A percentile compares a stretch with the other conserved stretches of the same genome.
These are phyloP conservation scores for Primulina eburnea DNA, from an alignment of 257 asterid species.

Conservation along the genomic window DNA sequence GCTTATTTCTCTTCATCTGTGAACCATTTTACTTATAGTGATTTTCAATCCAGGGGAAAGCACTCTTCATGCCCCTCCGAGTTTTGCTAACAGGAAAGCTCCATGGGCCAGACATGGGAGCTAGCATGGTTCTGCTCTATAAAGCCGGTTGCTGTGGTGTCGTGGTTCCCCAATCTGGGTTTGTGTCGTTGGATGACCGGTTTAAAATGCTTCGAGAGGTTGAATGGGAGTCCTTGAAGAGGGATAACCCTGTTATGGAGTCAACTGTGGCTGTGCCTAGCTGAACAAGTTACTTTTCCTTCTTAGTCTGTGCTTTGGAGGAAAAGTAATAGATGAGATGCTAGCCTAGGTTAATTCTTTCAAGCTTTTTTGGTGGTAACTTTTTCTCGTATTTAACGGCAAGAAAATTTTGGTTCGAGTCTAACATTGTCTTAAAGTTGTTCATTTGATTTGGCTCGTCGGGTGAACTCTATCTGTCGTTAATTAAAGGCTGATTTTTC, in stretches of 20 bases:
- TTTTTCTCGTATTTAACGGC: too few relatives aligned
- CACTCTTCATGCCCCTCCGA: conserved; percentile 93
- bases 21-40: background rate
- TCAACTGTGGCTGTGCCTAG: conserved; percentile 32
- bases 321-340: background rate
- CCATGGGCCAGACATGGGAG: conserved; percentile 94
- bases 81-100: conserved; percentile 84
- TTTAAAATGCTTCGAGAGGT: conserved; percentile 55
- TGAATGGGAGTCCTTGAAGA: conserved; percentile 59
- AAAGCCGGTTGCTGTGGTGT: conserved; percentile 61
- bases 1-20: background rate
- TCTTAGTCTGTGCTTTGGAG: background rate
- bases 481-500: too few relatives aligned
- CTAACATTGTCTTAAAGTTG: too few relatives aligned
- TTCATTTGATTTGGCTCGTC: too few relatives aligned
- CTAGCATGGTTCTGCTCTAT: conserved; percentile 54
- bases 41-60: conserved; percentile 66
- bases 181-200: conserved; percentile 61
- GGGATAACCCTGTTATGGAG: conserved; percentile 42
- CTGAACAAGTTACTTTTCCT: conserved; percentile 12
- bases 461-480: too few relatives aligned
- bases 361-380: background rate
- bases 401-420: too few relatives aligned
- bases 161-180: conserved; percentile 49
- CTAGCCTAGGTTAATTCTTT: background rate